Conservation (phyloP, 495 filamentous ascomycete species). For the Antarctomyces pellizariae region DNA sequence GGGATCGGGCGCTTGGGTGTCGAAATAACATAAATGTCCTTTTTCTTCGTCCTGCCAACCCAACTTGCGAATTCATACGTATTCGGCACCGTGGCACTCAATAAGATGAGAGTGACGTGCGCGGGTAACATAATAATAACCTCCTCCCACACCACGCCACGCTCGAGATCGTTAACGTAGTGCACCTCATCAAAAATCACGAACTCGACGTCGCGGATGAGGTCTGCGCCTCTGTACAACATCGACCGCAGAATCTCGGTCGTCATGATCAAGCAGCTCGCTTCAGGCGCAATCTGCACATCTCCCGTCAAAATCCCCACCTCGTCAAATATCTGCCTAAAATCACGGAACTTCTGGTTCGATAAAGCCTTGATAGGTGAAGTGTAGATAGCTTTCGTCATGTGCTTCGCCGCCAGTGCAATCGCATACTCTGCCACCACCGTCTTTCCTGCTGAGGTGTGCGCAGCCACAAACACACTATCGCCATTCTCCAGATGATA, state of each 20-base stretch:
- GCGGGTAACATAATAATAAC: slow-evolving; percentile 99
- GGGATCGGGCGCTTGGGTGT: slow-evolving; percentile 89
- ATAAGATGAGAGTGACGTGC: slow-evolving; percentile 81
- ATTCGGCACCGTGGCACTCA: slow-evolving; percentile 93
- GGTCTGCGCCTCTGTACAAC: slow-evolving; percentile 88
- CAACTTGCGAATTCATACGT: slow-evolving; percentile 95
- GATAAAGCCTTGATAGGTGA: slow-evolving; percentile 96
- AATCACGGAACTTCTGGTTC: slow-evolving; percentile 97
- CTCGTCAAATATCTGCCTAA: slow-evolving; percentile 70
- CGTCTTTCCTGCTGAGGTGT: slow-evolving; percentile 95
- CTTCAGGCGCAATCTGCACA: slow-evolving; percentile 94
- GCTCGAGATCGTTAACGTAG: slow-evolving; percentile 94
- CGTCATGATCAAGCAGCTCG: slow-evolving; percentile 97
- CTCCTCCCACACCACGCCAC: slow-evolving; percentile 97
- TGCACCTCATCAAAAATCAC: slow-evolving; percentile 99
- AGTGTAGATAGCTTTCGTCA: slow-evolving; percentile 98
- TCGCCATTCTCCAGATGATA: slow-evolving; percentile 94
- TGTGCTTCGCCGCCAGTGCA: slow-evolving; percentile 81
- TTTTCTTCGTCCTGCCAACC: slow-evolving; percentile 95
- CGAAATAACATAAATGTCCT: slow-evolving; percentile 96
- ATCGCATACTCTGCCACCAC: slow-evolving; percentile 97
- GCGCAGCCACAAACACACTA: slow-evolving; percentile 96
- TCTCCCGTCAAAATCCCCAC: slow-evolving; percentile 94
- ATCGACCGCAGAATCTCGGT: slow-evolving; percentile 96
- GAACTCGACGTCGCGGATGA: slow-evolving; percentile 94